These are phyloP conservation scores for Annulohypoxylon maeteangense DNA, from an alignment of 495 filamentous ascomycete species.

Conservation along the genomic window DNA sequence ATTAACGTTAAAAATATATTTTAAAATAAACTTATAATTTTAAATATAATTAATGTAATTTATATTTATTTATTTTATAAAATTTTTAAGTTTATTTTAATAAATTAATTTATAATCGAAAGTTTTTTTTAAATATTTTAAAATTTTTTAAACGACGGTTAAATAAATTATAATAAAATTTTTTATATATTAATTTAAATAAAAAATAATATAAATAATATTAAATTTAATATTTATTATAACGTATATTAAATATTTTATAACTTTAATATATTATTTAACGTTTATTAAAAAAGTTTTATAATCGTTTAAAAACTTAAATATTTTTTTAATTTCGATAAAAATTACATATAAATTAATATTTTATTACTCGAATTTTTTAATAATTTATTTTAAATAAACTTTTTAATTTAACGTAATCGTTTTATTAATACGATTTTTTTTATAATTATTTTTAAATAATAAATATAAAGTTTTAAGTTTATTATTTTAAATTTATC, in stretches of 20 bases:
- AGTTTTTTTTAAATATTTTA: background rate
- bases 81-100: background rate
- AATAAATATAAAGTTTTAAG: background rate
- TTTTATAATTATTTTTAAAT: background rate
- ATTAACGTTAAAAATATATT: slow-evolving; percentile 3
- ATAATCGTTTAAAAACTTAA: background rate
- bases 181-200: background rate
- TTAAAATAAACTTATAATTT: background rate
- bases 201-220: background rate
- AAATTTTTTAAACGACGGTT: background rate
- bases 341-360: background rate
- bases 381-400: background rate
- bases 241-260: background rate
- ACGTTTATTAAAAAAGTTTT: background rate
- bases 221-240: background rate
- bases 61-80: background rate
- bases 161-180: background rate
- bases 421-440: background rate
- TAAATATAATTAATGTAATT: background rate
- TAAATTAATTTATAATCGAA: background rate
- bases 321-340: background rate
- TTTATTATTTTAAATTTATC: background rate
- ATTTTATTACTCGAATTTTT: background rate
- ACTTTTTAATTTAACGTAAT: background rate
- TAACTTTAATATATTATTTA: background rate